These are phyloP conservation scores for Lepiota brunneoincarnata DNA, from an alignment of 768 basidiomycete species.

Conservation along the genomic window DNA sequence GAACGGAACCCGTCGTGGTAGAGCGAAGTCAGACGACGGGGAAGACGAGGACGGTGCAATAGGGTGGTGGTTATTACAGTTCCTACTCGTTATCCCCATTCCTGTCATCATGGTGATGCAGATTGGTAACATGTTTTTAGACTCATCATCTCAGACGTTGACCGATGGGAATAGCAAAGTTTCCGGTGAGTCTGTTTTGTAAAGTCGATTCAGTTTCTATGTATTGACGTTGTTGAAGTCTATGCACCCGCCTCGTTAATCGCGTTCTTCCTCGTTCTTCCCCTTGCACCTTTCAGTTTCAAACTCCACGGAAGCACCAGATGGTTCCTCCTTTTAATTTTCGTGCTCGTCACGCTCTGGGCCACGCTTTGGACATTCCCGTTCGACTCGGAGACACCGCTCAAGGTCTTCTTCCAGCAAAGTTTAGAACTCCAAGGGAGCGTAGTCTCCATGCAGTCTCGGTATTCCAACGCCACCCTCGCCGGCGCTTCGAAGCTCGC, in stretches of 20 bases:
- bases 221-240: conserved; percentile 32
- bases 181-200: conserved; percentile 38
- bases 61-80: conserved; percentile 57
- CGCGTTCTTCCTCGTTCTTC: conserved; percentile 50
- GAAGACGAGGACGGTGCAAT: conserved; percentile 23
- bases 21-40: neutral
- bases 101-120: conserved; percentile 54
- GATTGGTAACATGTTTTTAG: conserved; percentile 43
- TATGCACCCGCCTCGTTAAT: conserved; percentile 46
- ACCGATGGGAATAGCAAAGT: conserved; percentile 56
- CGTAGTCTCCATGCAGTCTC: conserved; percentile 11
- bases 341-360: conserved; percentile 42
- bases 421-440: conserved; percentile 41
- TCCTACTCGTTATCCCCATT: conserved; percentile 50
- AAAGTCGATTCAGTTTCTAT: neutral
- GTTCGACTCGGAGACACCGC: conserved; percentile 56
- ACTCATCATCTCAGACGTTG: conserved; percentile 53
- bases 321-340: conserved; percentile 31
- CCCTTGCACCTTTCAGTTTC: conserved; percentile 63
- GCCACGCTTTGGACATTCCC: conserved; percentile 51
- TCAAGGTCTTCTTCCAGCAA: conserved; percentile 75
- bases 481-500: conserved; percentile 12
- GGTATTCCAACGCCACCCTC: conserved; percentile 19
- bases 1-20: neutral
- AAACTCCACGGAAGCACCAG: conserved; percentile 36